Percentiles rank a stretch among this genome's conserved stretches.
phyloP scores from a whole-genome alignment of 768 basidiomycete genomes.

The Kockovaella imperatae region DNA sequence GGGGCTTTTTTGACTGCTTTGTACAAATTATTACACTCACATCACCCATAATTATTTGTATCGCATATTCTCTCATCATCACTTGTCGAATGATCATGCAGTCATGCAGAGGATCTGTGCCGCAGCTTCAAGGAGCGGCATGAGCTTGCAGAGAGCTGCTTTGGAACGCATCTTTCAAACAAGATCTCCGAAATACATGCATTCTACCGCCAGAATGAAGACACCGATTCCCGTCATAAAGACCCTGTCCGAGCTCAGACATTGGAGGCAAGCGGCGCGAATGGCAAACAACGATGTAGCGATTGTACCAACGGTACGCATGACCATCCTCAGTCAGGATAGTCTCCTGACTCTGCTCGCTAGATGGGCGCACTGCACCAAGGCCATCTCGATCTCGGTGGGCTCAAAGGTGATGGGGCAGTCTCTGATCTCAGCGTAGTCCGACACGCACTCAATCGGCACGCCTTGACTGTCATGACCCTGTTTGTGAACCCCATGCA shows the following conservation, averaged over 20 bases:
- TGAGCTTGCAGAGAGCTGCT: too few species aligned
- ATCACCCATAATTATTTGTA: too few species aligned
- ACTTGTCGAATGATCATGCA: too few species aligned
- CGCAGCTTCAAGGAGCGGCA: too few species aligned
- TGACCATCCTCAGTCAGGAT: not conserved
- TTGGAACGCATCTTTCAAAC: too few species aligned
- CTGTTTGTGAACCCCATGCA: constrained; percentile 98
- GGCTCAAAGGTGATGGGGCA: too few species aligned
- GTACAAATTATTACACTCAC: too few species aligned
- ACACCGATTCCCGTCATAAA: constrained; percentile 42
- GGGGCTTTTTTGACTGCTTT: too few species aligned
- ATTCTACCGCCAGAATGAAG: too few species aligned
- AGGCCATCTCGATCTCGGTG: constrained; percentile 86
- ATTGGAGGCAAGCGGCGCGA: constrained; percentile 65
- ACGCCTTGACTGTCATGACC: constrained; percentile 81
- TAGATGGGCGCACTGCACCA: constrained; percentile 89
- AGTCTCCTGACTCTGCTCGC: not conserved
- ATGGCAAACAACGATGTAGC: constrained; percentile 64
- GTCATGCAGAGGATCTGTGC: too few species aligned
- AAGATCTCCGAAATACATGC: too few species aligned
- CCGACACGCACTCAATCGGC: constrained; percentile 61
- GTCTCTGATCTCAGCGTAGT: constrained; percentile 51
- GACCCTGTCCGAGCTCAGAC: constrained; percentile 33
- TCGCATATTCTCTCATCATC: too few species aligned
- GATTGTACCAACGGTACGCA: constrained; percentile 68